Base-by-base conservation (phyloP, 2,329 filamentous ascomycete genomes). In the Fusarium oxysporum region DNA sequence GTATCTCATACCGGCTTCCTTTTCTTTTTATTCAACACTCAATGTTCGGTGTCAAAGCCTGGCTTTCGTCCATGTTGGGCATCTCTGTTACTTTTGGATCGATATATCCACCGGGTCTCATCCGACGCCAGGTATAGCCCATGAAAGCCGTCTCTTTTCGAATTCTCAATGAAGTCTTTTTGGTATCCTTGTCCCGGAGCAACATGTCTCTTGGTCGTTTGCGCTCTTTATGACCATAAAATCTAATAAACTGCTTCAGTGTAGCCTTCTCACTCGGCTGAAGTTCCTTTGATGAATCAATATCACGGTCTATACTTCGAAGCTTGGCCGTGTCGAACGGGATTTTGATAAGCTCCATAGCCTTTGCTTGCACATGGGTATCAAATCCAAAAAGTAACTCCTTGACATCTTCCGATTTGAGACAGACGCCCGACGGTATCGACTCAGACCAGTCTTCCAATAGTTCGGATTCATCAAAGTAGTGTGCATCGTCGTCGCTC, bases 151-250 rank as follows among this genome's bases (percentile, higher is more conserved):
- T 92, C 79, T 88, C 89, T 82, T 96, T 97, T 66, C 96, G 89
- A 72, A 96, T 87, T 74, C 93, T 91, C 81, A 98, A 84, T n/a
- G 92, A 94, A 21, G 87, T 85, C 44, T 86, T 87, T 44, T 90
- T 92, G 11, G 92, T 88, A 13, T 85, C 82, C 32, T 86, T 87
- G 80, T 98, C 96, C 47, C 96, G 87, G 33, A 98, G 84, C 64
- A 98, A 83, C 77, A 92, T 92, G 81, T 99, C 96, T n/a, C 95
- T 87, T 0, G 96, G 91, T 69, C 95, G 84, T 81, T 93, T 96
- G 79, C 88, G 91, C 79, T 95, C 92, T 77, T 91, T 92, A 55
- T 83, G 85, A 9, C 88, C 90, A 72, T 83, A 87, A 66, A 82
- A 82, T 33, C 83, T 82, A 25, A 89, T 81, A 73, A 88, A 88